Evolutionary conservation across 176 grass and related monocot species (phyloP).

Genomic region (Musa troglodytarum): DNA sequence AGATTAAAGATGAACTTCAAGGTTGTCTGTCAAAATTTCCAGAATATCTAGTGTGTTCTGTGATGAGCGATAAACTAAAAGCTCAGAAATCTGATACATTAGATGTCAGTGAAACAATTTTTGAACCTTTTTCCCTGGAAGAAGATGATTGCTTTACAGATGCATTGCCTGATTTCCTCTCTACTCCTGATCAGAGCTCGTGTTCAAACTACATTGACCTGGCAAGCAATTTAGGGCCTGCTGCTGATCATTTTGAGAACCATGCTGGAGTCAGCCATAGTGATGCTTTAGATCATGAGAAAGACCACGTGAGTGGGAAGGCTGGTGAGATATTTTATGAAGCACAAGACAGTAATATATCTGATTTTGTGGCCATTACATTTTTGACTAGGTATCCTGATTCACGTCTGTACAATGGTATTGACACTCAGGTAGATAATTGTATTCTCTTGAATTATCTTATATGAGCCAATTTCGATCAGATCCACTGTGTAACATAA

Average conservation of each 20-base stretch:
- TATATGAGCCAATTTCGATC: background rate
- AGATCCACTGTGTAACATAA: background rate
- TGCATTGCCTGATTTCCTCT: constrained; percentile 69
- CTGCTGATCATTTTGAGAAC: constrained; percentile 16
- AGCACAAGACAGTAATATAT: constrained; percentile 60
- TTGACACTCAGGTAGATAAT: constrained; percentile 76
- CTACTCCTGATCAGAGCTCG: constrained; percentile 38
- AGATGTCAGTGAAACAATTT: constrained; percentile 33
- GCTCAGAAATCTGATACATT: constrained; percentile 26
- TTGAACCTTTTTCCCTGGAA: constrained; percentile 40
- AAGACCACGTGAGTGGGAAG: constrained; percentile 34
- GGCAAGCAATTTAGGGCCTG: constrained; percentile 12
- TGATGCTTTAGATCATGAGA: constrained; percentile 28
- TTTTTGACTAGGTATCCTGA: constrained; percentile 71
- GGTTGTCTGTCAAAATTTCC: constrained; percentile 41
- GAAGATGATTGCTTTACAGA: constrained; percentile 87
- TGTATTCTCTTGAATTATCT: constrained; percentile 1
- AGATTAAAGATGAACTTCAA: constrained; percentile 82
- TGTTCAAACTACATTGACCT: constrained; percentile 33
- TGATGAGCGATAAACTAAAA: constrained; percentile 56
- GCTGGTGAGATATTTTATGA: constrained; percentile 70
- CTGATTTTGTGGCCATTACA: constrained; percentile 83
- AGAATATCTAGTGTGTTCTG: constrained; percentile 70
- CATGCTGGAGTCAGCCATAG: constrained; percentile 14
- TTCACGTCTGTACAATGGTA: constrained; percentile 82